Evolutionary conservation across 139 green algal species (phyloP).

Genomic region (Chlorokybus atmophyticus): DNA sequence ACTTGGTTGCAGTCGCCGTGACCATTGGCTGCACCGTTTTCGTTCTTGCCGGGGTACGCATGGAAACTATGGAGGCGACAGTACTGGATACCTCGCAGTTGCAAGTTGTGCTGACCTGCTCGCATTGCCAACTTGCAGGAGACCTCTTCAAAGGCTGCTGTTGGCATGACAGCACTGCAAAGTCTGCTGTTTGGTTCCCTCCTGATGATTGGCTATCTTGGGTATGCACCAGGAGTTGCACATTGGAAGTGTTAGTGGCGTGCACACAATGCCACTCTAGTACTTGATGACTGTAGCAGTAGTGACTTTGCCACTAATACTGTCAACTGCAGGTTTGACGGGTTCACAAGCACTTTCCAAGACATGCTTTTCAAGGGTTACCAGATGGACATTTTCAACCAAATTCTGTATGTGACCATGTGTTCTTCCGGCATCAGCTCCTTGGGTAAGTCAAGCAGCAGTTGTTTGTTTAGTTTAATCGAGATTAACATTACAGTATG

Average conservation of each 20-base stretch:
- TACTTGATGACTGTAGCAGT: too few species aligned
- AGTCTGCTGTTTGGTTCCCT: slow-evolving; percentile 38
- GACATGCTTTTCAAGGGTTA: slow-evolving; percentile 87
- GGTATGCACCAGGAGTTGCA: slow-evolving; percentile 3
- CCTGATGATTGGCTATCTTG: slow-evolving; percentile 88
- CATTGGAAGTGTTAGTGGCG: too few species aligned
- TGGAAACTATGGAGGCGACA: too few species aligned
- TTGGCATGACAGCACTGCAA: not conserved
- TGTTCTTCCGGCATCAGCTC: slow-evolving; percentile 37
- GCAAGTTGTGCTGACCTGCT: too few species aligned
- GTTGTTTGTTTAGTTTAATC: too few species aligned
- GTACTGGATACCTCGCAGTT: too few species aligned
- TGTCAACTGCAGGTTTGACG: slow-evolving; percentile 63
- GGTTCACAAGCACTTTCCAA: slow-evolving; percentile 97
- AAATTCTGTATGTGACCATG: slow-evolving; percentile 67
- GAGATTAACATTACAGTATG: too few species aligned
- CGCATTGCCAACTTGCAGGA: too few species aligned
- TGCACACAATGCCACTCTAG: too few species aligned
- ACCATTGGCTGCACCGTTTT: slow-evolving; percentile 79
- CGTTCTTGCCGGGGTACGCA: slow-evolving; percentile 18
- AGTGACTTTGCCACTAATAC: not conserved
- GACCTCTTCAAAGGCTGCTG: not conserved
- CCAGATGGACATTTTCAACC: slow-evolving; percentile 72
- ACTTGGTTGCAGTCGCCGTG: slow-evolving; percentile 52
- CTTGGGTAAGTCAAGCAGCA: slow-evolving; percentile 19